These are phyloP conservation scores for Scheffersomyces cryptocercus DNA, from an alignment of 1,139 yeast species.

Conservation along the genomic window DNA sequence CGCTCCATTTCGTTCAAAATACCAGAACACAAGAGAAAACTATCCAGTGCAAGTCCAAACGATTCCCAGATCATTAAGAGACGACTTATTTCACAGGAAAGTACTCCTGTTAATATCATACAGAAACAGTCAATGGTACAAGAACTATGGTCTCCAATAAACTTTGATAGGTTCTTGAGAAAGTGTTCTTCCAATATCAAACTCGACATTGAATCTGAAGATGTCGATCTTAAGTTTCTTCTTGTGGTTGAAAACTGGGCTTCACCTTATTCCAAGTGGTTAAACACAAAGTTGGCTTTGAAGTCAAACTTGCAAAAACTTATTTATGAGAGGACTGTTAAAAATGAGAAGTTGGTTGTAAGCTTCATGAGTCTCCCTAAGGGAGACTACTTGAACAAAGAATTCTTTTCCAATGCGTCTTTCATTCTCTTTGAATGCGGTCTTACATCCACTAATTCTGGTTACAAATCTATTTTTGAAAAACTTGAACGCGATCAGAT, in stretches of 20 bases:
- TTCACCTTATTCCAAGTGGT: constrained; percentile 46
- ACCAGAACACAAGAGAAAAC: constrained; percentile 24
- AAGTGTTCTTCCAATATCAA: constrained; percentile 25
- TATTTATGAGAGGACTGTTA: constrained; percentile 27
- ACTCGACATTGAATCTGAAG: constrained; percentile 18
- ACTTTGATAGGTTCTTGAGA: constrained; percentile 25
- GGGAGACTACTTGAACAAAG: constrained; percentile 32
- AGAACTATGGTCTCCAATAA: constrained; percentile 44
- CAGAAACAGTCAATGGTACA: constrained; percentile 34
- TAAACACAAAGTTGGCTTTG: constrained; percentile 40
- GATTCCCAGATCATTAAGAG: constrained; percentile 10
- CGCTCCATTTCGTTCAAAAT: constrained; percentile 31
- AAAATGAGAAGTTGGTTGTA: constrained; percentile 24
- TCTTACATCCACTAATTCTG: constrained; percentile 18
- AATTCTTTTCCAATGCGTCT: constrained; percentile 38
- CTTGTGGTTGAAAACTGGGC: constrained; percentile 49
- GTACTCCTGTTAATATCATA: constrained; percentile 10
- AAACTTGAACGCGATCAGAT: constrained; percentile 38
- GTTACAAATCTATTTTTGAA: constrained; percentile 17
- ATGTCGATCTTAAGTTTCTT: constrained; percentile 30
- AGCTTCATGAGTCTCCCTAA: constrained; percentile 41
- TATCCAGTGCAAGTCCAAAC: constrained; percentile 16
- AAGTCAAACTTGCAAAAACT: constrained; percentile 25
- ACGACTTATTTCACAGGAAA: constrained; percentile 12
- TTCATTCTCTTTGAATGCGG: constrained; percentile 53